Evolutionary conservation across 345 rosid species (phyloP).

Genomic region (Xanthoceras sorbifolium): DNA sequence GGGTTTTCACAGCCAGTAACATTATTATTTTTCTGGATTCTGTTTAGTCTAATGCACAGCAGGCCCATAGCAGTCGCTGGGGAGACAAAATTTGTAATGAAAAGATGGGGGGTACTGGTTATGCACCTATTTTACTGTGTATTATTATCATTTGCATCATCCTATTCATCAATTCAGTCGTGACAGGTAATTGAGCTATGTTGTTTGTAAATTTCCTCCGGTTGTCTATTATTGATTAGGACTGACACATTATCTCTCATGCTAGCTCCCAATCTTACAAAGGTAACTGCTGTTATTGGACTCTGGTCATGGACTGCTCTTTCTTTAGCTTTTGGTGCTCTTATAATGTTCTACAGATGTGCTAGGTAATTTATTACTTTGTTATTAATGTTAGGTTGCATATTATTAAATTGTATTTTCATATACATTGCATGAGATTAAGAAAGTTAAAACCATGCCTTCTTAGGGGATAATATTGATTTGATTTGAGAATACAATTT

Average conservation of each 20-base stretch:
- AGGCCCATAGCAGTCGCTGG: slow-evolving; percentile 38
- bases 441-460: not conserved
- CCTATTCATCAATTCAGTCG: slow-evolving; percentile 76
- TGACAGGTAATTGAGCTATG: slow-evolving; percentile 49
- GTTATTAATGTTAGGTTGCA: slow-evolving; percentile 11
- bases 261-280: slow-evolving; percentile 77
- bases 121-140: slow-evolving; percentile 71
- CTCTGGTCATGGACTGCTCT: slow-evolving; percentile 80
- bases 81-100: slow-evolving; percentile 51
- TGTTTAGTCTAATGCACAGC: slow-evolving; percentile 64
- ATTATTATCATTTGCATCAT: slow-evolving; percentile 45
- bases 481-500: not conserved
- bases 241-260: slow-evolving; percentile 28
- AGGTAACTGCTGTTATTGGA: slow-evolving; percentile 81
- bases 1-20: not conserved
- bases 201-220: slow-evolving; percentile 8
- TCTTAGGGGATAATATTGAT: not conserved
- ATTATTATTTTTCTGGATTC: slow-evolving; percentile 10
- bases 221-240: not conserved
- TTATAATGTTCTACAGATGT: slow-evolving; percentile 68
- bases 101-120: slow-evolving; percentile 58
- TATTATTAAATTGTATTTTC: not conserved
- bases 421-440: not conserved
- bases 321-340: slow-evolving; percentile 59
- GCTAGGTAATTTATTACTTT: slow-evolving; percentile 60